phyloP scores from a whole-genome alignment of 148 eudicot species.

The Chenopodium quinoa region DNA sequence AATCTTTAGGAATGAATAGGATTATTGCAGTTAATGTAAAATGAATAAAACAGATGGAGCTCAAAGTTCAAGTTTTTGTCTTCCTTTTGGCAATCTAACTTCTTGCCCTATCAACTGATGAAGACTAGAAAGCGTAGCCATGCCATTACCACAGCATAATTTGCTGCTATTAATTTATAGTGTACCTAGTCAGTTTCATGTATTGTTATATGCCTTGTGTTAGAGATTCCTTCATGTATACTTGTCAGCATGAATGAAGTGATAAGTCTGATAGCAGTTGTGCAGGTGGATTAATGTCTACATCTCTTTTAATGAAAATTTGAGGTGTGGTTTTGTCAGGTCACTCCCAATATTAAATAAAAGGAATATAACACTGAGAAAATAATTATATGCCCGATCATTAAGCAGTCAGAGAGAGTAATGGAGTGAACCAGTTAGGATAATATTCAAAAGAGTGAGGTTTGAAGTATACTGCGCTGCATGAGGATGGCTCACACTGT shows the following conservation, averaged over 20 bases:
- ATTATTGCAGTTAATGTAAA: not conserved
- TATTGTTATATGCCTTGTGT: not conserved
- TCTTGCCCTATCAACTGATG: not conserved
- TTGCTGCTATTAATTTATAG: not conserved
- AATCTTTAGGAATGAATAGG: not conserved
- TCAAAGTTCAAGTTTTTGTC: not conserved
- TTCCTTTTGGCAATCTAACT: not conserved
- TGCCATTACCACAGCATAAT: not conserved
- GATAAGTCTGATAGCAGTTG: not conserved
- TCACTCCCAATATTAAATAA: not conserved
- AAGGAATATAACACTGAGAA: not conserved
- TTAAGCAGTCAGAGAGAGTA: not conserved
- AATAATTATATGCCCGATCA: not conserved
- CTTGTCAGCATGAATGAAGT: not conserved
- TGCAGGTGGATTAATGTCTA: not conserved
- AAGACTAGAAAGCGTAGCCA: not conserved
- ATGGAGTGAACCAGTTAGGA: not conserved
- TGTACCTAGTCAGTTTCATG: not conserved
- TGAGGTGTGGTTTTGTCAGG: not conserved
- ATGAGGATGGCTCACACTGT: not conserved
- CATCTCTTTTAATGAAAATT: not conserved
- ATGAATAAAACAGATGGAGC: not conserved
- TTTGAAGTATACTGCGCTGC: not conserved
- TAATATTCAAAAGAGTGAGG: not conserved
- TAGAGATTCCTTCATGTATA: not conserved